Evolutionary conservation across 257 asterid species (phyloP), one percentile per base, ranked within the genome.

Genomic region (Hygrophila difformis): DNA sequence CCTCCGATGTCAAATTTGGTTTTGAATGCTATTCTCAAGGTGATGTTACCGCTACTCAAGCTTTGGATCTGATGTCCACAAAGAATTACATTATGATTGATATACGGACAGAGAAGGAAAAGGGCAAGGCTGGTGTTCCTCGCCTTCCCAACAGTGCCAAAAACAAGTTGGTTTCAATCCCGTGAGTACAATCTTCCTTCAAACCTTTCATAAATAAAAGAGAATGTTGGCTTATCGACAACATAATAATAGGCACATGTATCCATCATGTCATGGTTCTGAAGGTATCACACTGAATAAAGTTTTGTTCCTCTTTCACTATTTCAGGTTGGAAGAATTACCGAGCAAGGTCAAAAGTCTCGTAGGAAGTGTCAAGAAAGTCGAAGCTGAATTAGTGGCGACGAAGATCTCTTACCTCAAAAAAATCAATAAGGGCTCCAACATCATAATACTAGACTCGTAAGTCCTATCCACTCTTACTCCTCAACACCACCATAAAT

Each of bases 41-140:
- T 68, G 81, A 66, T 48, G 59, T 91, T 18, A 67, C 86, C 74
- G 93, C 96, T 47, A 93, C 93, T 53, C 92, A 82, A 75, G 60
- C 94, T 49, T 68, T 85, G 75, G 94, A 91, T 69, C 53, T 73
- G 51, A 75, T 86, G 80, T 79, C 76, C 18, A 63, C 93, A 33
- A 86, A 74, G 77, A 78, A 80, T 58, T 86, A 86, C 61, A 20
- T 80, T 26, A 57, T 91, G 93, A 72, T 86, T 49, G 98, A 91
- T 70, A 83, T 91, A 58, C 83, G 98, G 67, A 67, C 96, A 31
- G 95, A 79, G 68, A 86, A 82, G 73, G 98, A 91, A 56, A 91
- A 91, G 67, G 63, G 69, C 75, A 91, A 76, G 66, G 67, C 81
- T 24, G 96, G 98, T 14, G 55, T 82, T 51, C 98, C 98, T 34